A percentile compares a stretch with the other conserved stretches of the same genome.
Conservation (phyloP, 2,329 filamentous ascomycete species). For the Ampelomyces quisqualis region DNA sequence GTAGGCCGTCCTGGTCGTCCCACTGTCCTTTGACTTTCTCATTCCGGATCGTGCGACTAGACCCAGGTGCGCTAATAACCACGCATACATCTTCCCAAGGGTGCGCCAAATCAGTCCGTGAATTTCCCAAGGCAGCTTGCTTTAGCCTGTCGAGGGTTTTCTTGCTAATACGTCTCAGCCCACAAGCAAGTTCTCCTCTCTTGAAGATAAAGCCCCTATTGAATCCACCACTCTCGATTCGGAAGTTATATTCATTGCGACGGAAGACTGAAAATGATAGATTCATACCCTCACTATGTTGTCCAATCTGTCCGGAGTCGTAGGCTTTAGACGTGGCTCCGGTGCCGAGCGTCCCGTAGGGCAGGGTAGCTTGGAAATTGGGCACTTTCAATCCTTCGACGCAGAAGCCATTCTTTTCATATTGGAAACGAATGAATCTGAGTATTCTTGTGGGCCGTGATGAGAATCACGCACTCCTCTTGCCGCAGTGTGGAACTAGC, state of each 20-base stretch:
- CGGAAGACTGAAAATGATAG: slow-evolving; percentile 12
- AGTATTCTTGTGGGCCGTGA: slow-evolving; percentile 6
- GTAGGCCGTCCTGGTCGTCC: too few relatives aligned
- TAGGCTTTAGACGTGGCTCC: slow-evolving; percentile 15
- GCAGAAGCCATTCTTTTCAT: slow-evolving; percentile 7
- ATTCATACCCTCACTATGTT: slow-evolving; percentile 27
- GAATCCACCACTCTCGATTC: slow-evolving; percentile 11
- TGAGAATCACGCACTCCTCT: slow-evolving; percentile 1
- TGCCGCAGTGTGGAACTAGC: slow-evolving; percentile 3
- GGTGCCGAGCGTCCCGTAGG: slow-evolving; percentile 6
- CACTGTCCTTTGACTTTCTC: slow-evolving; percentile 1
- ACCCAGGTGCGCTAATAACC: slow-evolving; percentile 8
- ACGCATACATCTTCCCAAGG: slow-evolving; percentile 18
- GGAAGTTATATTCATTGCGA: slow-evolving; percentile 12
- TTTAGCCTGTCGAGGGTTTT: background rate
- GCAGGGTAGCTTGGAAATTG: slow-evolving; percentile 17
- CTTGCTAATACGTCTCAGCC: slow-evolving; percentile 6
- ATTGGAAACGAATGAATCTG: slow-evolving; percentile 18
- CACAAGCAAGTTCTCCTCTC: slow-evolving; percentile 6
- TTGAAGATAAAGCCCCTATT: slow-evolving; percentile 7
- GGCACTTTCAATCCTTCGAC: slow-evolving; percentile 11
- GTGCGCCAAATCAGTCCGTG: slow-evolving; percentile 1
- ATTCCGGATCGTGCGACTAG: background rate
- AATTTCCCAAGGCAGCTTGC: background rate
- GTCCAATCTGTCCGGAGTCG: slow-evolving; percentile 13